Evolutionary conservation across 1,284 basidiomycete species (phyloP).

Genomic region (Fomes fomentarius): DNA sequence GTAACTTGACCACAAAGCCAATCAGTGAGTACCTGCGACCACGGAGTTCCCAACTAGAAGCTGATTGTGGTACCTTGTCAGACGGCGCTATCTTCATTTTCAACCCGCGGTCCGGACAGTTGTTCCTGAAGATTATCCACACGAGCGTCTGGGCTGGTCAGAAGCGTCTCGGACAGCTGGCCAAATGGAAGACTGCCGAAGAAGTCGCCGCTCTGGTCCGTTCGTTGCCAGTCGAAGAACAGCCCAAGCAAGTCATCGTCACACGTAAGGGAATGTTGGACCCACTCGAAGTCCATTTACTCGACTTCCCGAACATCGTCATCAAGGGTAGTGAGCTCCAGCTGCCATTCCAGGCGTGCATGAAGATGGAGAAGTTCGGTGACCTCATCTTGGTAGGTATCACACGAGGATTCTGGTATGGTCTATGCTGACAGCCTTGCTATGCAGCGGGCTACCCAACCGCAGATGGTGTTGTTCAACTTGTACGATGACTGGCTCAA

Average conservation of each 20-base stretch:
- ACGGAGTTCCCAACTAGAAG: constrained; percentile 1
- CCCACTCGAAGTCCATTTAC: constrained; percentile 96
- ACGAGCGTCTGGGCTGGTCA: constrained; percentile 99
- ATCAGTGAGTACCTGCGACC: constrained; percentile 66
- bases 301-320: constrained; percentile 99
- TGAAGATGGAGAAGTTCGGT: constrained; percentile 99
- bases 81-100: constrained; percentile 99
- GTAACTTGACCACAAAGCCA: constrained; percentile 99
- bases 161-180: constrained; percentile 98
- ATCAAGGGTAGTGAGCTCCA: constrained; percentile 99
- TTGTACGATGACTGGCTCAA: constrained; percentile 99
- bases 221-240: constrained; percentile 97
- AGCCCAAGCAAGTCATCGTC: constrained; percentile 99
- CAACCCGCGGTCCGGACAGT: constrained; percentile 97
- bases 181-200: constrained; percentile 99
- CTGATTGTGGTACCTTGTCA: constrained; percentile 28
- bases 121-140: constrained; percentile 99
- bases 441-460: constrained; percentile 84
- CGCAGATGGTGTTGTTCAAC: constrained; percentile 99
- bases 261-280: constrained; percentile 99
- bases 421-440: constrained; percentile 2
- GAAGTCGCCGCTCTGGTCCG: constrained; percentile 98
- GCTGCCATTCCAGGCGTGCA: constrained; percentile 98
- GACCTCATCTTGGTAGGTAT: constrained; percentile 86
- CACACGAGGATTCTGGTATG: background rate